Base-by-base conservation (phyloP, 208 protist species). In the Lotmaria passim region DNA sequence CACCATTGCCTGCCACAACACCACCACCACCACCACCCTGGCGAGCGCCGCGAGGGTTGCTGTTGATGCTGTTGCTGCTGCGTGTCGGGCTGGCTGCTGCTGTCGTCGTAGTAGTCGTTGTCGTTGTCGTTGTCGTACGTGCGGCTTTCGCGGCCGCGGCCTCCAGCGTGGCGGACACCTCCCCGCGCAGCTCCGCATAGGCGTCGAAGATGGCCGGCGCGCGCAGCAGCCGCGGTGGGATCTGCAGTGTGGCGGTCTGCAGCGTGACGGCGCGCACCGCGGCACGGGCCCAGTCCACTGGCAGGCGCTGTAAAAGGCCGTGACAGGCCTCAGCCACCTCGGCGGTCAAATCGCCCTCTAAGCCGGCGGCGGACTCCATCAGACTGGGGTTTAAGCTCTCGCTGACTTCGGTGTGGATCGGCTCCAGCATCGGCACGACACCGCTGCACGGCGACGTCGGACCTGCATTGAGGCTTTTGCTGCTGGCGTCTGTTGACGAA, bases 151-250 rank as follows among this genome's bases (percentile, higher is more conserved):
- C 51, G 15, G 66, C 46, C 3, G 51, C 50, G 7, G 36, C 30
- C 52, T 79, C 67, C 15, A 67, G 55, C 33, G 60, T 46, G 7
- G 71, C 48, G n/a, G 66, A 41, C 41, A 83, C 53, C 65, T 90
- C 84, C 6, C 78, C 85, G 30, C 81, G 82, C n/a, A 90, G 59
- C 64, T 93, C 87, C 31, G 55, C 65, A 71, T 84, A 83, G 26
- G 77, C 38, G 50, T 89, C 78, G 34, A 87, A 81, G 60, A 87
- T 38, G 24, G 67, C 47, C 15, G 58, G 46, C 6, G 72, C 53
- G 17, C 73, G 79, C 30, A 91, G 66, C 2, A 88, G 46, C n/a
- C 73, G 82, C n/a, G 59, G 46, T 19, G 85, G 84, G 6, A 91
- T 39, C n/a, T 75, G 62, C 65, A 78, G 72, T 23, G 82, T 82